Percentiles rank a stretch among this genome's conserved stretches.
Evolutionary conservation across 345 rosid species (phyloP).

Genomic region (Eucalyptus cladocalyx): DNA sequence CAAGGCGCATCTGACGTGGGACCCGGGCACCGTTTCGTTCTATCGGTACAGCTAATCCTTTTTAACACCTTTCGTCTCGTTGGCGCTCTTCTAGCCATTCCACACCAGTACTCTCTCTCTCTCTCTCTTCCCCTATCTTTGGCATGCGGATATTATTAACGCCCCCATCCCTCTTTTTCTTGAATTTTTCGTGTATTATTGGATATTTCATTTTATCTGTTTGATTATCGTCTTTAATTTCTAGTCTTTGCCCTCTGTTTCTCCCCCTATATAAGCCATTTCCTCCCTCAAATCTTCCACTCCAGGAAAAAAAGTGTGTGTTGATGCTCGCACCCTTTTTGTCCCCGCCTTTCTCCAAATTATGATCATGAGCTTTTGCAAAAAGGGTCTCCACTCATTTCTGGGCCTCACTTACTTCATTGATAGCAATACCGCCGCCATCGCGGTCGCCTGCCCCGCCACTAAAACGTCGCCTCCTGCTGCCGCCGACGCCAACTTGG

Average conservation of each 20-base stretch:
- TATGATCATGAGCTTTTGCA: slow-evolving; percentile 39
- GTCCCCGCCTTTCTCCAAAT: background rate
- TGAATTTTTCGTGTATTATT: background rate
- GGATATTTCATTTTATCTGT: background rate
- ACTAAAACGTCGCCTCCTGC: background rate
- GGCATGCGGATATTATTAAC: slow-evolving; percentile 23
- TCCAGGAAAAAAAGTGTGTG: background rate
- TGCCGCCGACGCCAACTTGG: background rate
- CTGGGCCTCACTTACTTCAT: slow-evolving; percentile 1
- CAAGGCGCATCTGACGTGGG: slow-evolving; percentile 24
- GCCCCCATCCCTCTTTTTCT: slow-evolving; percentile 1
- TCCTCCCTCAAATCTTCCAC: background rate
- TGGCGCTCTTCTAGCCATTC: slow-evolving; percentile 16
- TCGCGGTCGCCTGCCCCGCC: background rate
- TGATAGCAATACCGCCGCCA: background rate
- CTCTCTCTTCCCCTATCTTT: slow-evolving; percentile 6
- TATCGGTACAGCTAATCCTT: slow-evolving; percentile 23
- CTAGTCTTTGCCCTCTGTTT: background rate
- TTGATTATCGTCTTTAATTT: background rate
- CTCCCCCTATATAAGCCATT: background rate
- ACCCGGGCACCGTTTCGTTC: slow-evolving; percentile 28
- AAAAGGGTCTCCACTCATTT: slow-evolving; percentile 36
- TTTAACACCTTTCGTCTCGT: background rate
- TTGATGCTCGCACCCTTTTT: background rate
- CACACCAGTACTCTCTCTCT: background rate